phyloP scores from a whole-genome alignment of 2,329 filamentous ascomycete species.

The Arachnomyces sp. region DNA sequence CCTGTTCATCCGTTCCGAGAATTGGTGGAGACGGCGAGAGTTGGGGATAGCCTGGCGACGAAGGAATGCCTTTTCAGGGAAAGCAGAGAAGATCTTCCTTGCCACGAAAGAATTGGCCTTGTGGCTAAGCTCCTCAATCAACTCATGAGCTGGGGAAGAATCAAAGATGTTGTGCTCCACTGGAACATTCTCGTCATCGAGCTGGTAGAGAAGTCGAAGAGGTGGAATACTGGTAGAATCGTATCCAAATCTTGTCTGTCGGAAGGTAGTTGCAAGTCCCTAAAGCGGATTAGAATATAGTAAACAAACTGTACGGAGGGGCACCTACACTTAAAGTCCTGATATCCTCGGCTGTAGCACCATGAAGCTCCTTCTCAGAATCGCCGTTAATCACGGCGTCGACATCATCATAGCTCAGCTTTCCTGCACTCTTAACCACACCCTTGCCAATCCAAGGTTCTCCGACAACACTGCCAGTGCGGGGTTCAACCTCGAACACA shows the following conservation, averaged over 20 bases:
- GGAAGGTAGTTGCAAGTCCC: constrained; percentile 80
- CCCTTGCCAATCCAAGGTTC: constrained; percentile 92
- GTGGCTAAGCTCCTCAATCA: constrained; percentile 91
- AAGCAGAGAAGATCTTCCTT: constrained; percentile 65
- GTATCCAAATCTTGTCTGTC: constrained; percentile 74
- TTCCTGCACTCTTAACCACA: constrained; percentile 85
- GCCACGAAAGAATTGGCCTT: constrained; percentile 87
- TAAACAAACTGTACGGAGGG: not conserved
- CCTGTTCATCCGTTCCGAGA: constrained; percentile 85
- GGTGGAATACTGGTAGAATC: constrained; percentile 72
- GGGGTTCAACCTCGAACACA: constrained; percentile 79
- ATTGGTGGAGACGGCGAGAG: constrained; percentile 76
- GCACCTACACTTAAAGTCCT: constrained; percentile 62
- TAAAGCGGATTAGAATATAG: constrained; percentile 23
- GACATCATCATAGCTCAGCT: constrained; percentile 75
- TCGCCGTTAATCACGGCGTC: constrained; percentile 67
- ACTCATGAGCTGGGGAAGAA: constrained; percentile 77
- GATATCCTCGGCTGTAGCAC: constrained; percentile 65
- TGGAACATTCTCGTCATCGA: constrained; percentile 96
- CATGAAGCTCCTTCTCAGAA: constrained; percentile 54
- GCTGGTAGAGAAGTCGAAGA: constrained; percentile 79
- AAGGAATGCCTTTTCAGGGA: constrained; percentile 88
- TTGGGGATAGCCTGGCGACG: constrained; percentile 81
- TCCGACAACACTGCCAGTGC: constrained; percentile 73
- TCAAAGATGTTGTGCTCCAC: constrained; percentile 96